Base-by-base conservation (phyloP, 768 basidiomycete species). In the Punctularia strigosozonata region DNA sequence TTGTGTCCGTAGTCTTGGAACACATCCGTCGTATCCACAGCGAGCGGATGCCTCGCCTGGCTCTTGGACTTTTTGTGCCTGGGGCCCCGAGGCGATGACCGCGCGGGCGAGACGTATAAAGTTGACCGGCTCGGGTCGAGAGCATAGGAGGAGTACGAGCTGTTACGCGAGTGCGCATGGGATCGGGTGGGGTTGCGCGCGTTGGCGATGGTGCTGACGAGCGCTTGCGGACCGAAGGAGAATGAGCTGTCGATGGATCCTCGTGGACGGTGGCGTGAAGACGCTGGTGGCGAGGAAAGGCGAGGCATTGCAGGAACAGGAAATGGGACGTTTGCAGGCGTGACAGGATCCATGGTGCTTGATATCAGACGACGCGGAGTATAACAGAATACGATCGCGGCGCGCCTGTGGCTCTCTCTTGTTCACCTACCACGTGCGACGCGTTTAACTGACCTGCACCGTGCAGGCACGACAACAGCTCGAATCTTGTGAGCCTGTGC, bases 51-150 rank as follows among this genome's bases (percentile, higher is more conserved):
- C 3, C 69, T 61, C 39, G 65, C 59, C 26, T 54, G 58, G 17
- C 62, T 55, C 42, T 69, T 73, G 31, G 71, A 67, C 53, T 76
- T 83, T 30, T 63, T 57, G 46, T 65, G 65, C 40, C 73, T 68
- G 30, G 69, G 68, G 14, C 69, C 61, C 15, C 73, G 69, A 1
- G 80, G 77, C 3, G 81, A 86, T 2, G 80, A 75, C 33, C 75
- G 68, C 31, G 75, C 58, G 2, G 83, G 87, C 18, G 84, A 87
- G 3, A 75, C 69, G 3, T 75, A 77, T 10, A 86, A 68, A 43
- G 85, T 70, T 2, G 85, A 89, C 28, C 83, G 71, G 50, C 81
- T 87, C 14, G 86, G 86, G 55, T 89, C 86, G 34, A 87, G 69
- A 4, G 75, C 75, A 48, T 70, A 10, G 8, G 8, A 66, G 13